Conservation (phyloP, 345 rosid species). For the Rhodamnia argentea region DNA sequence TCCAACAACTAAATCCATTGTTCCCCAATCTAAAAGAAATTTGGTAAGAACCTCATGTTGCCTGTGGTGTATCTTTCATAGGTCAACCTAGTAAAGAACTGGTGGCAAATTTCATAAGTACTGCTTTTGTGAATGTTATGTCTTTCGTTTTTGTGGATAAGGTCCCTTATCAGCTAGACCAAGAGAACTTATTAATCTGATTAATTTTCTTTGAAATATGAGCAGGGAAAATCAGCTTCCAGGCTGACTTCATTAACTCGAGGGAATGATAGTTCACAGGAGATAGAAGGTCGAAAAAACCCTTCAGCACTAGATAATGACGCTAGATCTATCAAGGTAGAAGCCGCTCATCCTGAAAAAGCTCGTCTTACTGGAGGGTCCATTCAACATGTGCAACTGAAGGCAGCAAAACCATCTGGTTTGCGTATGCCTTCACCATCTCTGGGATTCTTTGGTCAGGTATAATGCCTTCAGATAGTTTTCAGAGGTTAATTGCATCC, state of each 20-base stretch:
- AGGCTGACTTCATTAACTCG: constrained; percentile 18
- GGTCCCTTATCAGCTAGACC: constrained; percentile 1
- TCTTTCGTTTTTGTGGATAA: background rate
- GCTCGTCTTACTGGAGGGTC: constrained; percentile 7
- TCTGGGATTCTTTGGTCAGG: constrained; percentile 74
- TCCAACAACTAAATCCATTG: constrained; percentile 25
- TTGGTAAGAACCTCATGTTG: constrained; percentile 28
- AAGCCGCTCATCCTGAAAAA: constrained; percentile 22
- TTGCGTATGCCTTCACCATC: constrained; percentile 91
- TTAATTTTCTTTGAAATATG: constrained; percentile 1
- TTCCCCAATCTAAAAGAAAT: constrained; percentile 41
- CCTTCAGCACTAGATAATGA: constrained; percentile 11
- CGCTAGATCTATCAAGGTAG: constrained; percentile 13
- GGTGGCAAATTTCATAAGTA: background rate
- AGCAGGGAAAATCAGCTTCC: constrained; percentile 29
- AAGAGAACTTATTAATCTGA: background rate
- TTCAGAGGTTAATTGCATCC: background rate
- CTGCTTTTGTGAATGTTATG: background rate
- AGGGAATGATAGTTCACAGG: constrained; percentile 17
- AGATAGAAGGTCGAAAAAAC: constrained; percentile 16
- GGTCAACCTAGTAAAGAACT: background rate
- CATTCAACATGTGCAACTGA: constrained; percentile 19
- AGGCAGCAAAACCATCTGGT: constrained; percentile 60
- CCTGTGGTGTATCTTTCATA: background rate
- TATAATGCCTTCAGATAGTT: constrained; percentile 3